These are phyloP conservation scores for Globisporangium spinosum DNA, from an alignment of 352 stramenopile genomes.

Conservation along the genomic window DNA sequence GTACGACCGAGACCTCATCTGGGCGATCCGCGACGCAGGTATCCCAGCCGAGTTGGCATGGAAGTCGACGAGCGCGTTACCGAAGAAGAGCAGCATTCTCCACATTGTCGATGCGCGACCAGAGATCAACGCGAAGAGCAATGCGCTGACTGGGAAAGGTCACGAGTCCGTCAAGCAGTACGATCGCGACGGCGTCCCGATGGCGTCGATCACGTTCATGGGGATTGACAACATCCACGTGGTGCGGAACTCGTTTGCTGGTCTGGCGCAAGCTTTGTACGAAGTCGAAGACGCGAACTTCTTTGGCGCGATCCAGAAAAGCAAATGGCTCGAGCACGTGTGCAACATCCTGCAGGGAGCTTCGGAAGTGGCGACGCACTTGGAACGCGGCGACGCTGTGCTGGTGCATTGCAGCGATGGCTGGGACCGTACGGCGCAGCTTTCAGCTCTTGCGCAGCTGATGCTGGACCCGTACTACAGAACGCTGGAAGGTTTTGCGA, in stretches of 20 bases:
- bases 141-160: constrained; percentile 87
- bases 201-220: constrained; percentile 83
- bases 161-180: constrained; percentile 89
- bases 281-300: constrained; percentile 86
- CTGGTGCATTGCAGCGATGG: constrained; percentile 85
- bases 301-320: constrained; percentile 82
- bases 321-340: constrained; percentile 80
- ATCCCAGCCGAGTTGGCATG: constrained; percentile 43
- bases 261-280: constrained; percentile 69
- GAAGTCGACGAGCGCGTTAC: constrained; percentile 22
- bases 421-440: constrained; percentile 80
- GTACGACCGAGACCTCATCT: constrained; percentile 90
- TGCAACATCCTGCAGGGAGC: constrained; percentile 74
- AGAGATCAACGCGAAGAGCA: constrained; percentile 90
- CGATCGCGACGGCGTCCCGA: constrained; percentile 65
- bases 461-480: constrained; percentile 85
- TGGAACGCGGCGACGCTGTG: constrained; percentile 73
- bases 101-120: constrained; percentile 90
- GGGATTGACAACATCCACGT: constrained; percentile 88
- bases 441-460: constrained; percentile 72
- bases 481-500: constrained; percentile 72
- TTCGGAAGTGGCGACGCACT: constrained; percentile 64
- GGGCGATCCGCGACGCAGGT: constrained; percentile 78
- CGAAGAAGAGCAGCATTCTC: constrained; percentile 72
- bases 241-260: constrained; percentile 67